A percentile compares a stretch with the other conserved stretches of the same genome.
Conservation (phyloP, 139 green algal genomes). For the Pseudopediastrum boryanum region DNA sequence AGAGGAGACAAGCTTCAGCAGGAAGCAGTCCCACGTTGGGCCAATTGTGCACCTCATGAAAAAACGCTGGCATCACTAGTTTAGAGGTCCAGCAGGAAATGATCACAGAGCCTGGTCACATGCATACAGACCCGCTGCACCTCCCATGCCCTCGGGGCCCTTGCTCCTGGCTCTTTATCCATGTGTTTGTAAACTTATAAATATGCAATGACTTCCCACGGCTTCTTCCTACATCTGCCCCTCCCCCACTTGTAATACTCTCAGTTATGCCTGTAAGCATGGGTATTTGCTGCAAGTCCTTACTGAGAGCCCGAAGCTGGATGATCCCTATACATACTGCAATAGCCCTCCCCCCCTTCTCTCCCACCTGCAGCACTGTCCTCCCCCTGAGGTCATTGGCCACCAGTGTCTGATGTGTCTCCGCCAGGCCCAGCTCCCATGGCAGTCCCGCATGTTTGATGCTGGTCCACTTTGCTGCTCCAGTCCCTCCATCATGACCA, state of each 20-base stretch:
- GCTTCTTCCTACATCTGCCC: no score
- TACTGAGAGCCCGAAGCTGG: no score
- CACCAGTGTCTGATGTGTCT: slow-evolving; percentile 95
- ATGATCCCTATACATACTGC: not conserved
- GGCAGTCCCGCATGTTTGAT: slow-evolving; percentile 86
- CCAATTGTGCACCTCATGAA: not conserved
- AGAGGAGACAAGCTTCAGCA: no score
- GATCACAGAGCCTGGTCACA: not conserved
- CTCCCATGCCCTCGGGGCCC: no score
- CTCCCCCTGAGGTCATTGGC: slow-evolving; percentile 95
- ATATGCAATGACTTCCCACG: no score
- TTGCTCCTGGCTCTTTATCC: no score
- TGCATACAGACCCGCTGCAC: no score
- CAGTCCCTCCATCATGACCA: slow-evolving; percentile 94
- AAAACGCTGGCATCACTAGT: not conserved
- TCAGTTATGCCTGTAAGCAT: no score
- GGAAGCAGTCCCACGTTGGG: no score
- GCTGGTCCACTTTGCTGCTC: slow-evolving; percentile 84
- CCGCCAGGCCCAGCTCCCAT: slow-evolving; percentile 95
- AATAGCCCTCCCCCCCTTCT: not conserved
- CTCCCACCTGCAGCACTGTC: slow-evolving; percentile 72
- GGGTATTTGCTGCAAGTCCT: no score
- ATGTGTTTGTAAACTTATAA: no score
- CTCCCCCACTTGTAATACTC: no score
- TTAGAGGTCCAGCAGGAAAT: not conserved